Conservation (phyloP, 2,329 filamentous ascomycete genomes). For the Acrodontium crateriforme region DNA sequence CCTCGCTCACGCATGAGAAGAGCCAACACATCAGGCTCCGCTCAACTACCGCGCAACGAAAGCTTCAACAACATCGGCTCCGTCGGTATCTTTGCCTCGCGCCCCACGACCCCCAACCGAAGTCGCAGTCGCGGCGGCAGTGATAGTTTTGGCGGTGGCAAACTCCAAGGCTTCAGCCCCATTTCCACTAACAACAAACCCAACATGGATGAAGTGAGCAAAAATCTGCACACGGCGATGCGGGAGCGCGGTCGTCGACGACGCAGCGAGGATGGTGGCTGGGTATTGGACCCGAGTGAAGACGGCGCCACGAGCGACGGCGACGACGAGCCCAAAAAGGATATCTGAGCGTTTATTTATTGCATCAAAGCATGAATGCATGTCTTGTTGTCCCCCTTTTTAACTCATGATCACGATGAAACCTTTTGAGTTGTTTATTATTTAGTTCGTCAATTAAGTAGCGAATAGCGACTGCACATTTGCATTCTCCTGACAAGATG, state of each 20-base stretch:
- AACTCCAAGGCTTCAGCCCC: slow-evolving; percentile 27
- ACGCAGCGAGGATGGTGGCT: slow-evolving; percentile 17
- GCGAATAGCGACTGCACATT: no score
- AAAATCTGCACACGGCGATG: slow-evolving; percentile 78
- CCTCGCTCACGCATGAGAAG: no score
- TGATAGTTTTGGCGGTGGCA: background rate
- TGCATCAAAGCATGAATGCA: no score
- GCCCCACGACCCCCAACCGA: slow-evolving; percentile 66
- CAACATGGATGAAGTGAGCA: slow-evolving; percentile 68
- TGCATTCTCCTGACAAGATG: no score
- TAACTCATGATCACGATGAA: no score
- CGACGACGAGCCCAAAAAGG: no score
- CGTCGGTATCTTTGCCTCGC: slow-evolving; percentile 80
- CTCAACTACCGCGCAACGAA: slow-evolving; percentile 69
- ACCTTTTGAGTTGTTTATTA: no score
- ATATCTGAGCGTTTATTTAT: no score
- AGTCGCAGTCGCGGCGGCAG: slow-evolving; percentile 44
- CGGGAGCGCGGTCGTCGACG: slow-evolving; percentile 55
- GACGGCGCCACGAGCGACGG: no score
- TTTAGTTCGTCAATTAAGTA: no score
- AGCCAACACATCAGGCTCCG: slow-evolving; percentile 18
- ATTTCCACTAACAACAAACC: slow-evolving; percentile 47
- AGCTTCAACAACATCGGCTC: slow-evolving; percentile 81
- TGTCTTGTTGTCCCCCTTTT: no score
- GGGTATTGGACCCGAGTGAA: no score